A percentile compares a stretch with the other conserved stretches of the same genome.
Evolutionary conservation across 2,329 filamentous ascomycete genomes (phyloP).

Genomic region (Colletotrichum truncatum): DNA sequence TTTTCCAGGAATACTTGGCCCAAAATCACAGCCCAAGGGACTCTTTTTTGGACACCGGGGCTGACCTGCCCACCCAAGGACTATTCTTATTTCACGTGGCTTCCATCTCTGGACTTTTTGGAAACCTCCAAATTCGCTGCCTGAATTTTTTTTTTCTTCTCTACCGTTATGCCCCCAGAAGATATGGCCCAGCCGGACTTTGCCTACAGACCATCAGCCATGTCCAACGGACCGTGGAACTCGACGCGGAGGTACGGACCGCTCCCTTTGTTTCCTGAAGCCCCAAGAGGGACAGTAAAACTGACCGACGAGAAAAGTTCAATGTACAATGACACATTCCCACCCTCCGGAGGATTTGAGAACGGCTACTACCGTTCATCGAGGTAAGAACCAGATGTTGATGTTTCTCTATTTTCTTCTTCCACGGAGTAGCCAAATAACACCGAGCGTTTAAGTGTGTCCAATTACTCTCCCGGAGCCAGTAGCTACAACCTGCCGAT

Average conservation of each 20-base stretch:
- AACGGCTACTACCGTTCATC: conserved; percentile 45
- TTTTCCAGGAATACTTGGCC: conserved; percentile 32
- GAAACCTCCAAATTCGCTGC: conserved; percentile 20
- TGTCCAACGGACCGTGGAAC: conserved; percentile 59
- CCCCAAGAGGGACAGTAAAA: conserved; percentile 13
- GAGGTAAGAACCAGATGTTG: conserved; percentile 44
- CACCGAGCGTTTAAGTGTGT: conserved; percentile 49
- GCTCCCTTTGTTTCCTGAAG: conserved; percentile 10
- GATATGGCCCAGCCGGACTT: conserved; percentile 58
- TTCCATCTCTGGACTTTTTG: conserved; percentile 26
- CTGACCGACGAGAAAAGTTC: conserved; percentile 38
- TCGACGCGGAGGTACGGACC: conserved; percentile 61
- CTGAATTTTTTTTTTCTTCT: conserved; percentile 26
- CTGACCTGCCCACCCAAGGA: conserved; percentile 30
- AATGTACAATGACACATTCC: conserved; percentile 44
- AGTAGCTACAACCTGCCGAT: conserved; percentile 43
- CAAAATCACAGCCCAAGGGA: conserved; percentile 26
- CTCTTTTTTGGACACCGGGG: conserved; percentile 28
- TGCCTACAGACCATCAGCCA: conserved; percentile 56
- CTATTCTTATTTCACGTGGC: conserved; percentile 33
- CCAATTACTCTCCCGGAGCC: conserved; percentile 45
- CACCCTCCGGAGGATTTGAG: conserved; percentile 44
- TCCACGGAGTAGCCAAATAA: conserved; percentile 39
- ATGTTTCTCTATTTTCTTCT: conserved; percentile 2
- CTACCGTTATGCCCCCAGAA: conserved; percentile 45